These are phyloP conservation scores for Sonneratia caseolaris DNA, from an alignment of 345 rosid genomes.

Conservation along the genomic window DNA sequence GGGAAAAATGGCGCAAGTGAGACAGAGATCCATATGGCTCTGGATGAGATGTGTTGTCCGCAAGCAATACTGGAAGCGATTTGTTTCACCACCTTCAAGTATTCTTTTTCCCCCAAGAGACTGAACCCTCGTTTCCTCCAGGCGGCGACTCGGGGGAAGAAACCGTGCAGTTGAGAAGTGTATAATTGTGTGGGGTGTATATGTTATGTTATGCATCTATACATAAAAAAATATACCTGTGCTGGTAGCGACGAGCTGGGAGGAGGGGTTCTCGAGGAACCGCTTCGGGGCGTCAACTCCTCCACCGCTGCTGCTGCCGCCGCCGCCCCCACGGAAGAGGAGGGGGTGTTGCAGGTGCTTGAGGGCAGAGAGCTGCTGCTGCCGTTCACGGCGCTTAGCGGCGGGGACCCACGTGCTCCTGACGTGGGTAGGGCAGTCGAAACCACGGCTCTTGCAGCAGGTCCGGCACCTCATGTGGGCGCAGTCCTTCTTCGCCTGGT, in stretches of 20 bases:
- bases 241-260: background rate
- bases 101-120: background rate
- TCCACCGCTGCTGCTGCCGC: background rate
- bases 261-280: background rate
- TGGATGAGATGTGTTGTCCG: background rate
- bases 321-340: background rate
- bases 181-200: background rate
- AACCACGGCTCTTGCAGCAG: conserved; percentile 84
- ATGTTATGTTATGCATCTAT: background rate
- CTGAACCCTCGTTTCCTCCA: background rate
- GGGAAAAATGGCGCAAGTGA: background rate
- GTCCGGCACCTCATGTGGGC: conserved; percentile 68
- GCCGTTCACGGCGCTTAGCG: conserved; percentile 68
- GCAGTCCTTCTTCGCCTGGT: conserved; percentile 87
- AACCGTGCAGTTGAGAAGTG: too few species aligned
- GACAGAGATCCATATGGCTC: background rate
- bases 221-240: background rate
- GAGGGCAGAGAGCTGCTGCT: conserved; percentile 24
- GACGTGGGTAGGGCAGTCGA: conserved; percentile 65
- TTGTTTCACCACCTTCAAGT: too few species aligned
- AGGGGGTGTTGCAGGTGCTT: conserved; percentile 15
- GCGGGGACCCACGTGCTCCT: conserved; percentile 95
- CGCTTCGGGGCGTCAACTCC: conserved; percentile 1
- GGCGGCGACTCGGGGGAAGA: background rate
- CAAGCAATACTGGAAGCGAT: too few species aligned